Percentiles rank a stretch among this genome's conserved stretches.
These are phyloP conservation scores for Cercophora newfieldiana DNA, from an alignment of 495 filamentous ascomycete genomes.

Conservation along the genomic window DNA sequence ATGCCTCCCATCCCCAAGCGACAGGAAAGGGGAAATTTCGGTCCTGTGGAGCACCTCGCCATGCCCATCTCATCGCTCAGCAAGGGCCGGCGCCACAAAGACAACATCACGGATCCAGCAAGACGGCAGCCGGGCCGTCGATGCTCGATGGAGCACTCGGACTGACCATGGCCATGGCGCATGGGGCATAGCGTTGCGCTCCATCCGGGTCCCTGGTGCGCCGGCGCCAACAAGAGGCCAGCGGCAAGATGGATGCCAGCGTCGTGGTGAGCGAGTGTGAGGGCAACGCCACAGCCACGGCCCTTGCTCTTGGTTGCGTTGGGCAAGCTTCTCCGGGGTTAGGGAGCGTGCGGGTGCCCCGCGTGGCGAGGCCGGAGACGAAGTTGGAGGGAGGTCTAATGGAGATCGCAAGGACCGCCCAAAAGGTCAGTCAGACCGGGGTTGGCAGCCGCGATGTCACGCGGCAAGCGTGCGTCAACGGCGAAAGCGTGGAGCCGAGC, in stretches of 20 bases:
- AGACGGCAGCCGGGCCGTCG: constrained; percentile 35
- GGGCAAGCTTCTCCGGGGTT: background rate
- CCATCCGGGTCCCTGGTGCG: background rate
- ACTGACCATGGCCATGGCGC: constrained; percentile 17
- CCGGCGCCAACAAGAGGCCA: background rate
- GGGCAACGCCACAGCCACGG: background rate
- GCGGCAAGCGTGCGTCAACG: constrained; percentile 16
- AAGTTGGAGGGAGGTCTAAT: constrained; percentile 5
- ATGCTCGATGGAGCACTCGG: constrained; percentile 22
- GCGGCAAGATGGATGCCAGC: background rate
- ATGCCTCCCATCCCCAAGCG: background rate
- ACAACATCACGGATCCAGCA: constrained; percentile 2
- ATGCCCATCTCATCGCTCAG: background rate
- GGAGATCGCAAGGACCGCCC: constrained; percentile 16
- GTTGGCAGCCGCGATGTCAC: constrained; percentile 29
- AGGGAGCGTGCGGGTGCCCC: too few species aligned
- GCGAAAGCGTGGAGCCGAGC: constrained; percentile 29
- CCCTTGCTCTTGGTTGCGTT: background rate
- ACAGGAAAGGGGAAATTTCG: constrained; percentile 17
- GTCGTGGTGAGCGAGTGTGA: background rate
- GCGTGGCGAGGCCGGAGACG: background rate
- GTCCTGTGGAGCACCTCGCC: constrained; percentile 22
- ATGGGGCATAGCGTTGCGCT: constrained; percentile 24
- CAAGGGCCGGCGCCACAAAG: constrained; percentile 13
- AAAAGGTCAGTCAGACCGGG: constrained; percentile 25